Percentiles rank a stretch among this genome's conserved stretches.
Conservation (phyloP, 805 yeast genomes). For the Kurtzmaniella cleridarum region DNA sequence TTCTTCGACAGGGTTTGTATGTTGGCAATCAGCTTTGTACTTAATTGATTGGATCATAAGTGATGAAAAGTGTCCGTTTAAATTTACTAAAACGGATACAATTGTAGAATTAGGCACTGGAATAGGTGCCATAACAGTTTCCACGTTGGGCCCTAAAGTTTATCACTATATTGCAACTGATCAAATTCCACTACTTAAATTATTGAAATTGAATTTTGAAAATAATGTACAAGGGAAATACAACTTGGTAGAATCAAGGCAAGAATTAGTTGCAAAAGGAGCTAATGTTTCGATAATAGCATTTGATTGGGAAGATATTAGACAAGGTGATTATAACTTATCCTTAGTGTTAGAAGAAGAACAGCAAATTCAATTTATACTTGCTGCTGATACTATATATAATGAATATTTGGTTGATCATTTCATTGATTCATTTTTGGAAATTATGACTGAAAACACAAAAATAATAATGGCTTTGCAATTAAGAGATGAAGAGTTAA, state of each 20-base stretch:
- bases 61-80: constrained; percentile 21
- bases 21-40: constrained; percentile 50
- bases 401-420: constrained; percentile 53
- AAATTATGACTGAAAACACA: constrained; percentile 31
- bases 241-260: neutral
- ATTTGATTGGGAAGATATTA: constrained; percentile 57
- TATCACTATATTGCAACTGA: constrained; percentile 50
- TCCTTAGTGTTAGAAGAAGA: constrained; percentile 5
- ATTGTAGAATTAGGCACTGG: constrained; percentile 64
- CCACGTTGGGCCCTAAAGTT: constrained; percentile 28
- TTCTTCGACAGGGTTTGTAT: constrained; percentile 47
- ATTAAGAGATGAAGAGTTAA: constrained; percentile 46
- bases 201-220: constrained; percentile 41
- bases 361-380: constrained; percentile 37
- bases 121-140: constrained; percentile 46
- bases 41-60: constrained; percentile 51
- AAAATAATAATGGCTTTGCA: constrained; percentile 45
- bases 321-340: constrained; percentile 24
- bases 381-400: constrained; percentile 65
- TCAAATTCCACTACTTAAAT: constrained; percentile 48
- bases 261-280: neutral
- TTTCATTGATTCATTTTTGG: constrained; percentile 39
- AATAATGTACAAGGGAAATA: constrained; percentile 23
- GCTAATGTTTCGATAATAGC: constrained; percentile 24
- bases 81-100: constrained; percentile 5